Evolutionary conservation across 75 land plant species (phyloP).

Genomic region (Pseudotsuga menziesii): DNA sequence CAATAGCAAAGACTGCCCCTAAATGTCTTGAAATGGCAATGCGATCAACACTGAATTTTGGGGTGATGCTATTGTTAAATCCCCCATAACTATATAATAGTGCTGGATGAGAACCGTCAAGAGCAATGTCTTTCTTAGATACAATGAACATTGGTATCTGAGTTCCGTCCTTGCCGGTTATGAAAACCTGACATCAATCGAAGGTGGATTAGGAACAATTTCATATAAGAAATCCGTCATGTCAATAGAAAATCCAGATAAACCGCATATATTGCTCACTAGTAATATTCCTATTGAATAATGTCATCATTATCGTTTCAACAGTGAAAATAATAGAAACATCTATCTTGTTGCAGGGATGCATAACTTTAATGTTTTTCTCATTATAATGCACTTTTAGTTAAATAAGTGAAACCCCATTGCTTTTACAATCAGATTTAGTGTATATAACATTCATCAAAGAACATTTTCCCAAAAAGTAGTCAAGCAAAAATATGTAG

Average conservation of each 20-base stretch:
- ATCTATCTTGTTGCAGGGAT: too few species aligned
- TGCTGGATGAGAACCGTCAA: conserved; percentile 76
- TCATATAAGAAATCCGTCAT: background rate
- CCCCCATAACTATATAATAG: conserved; percentile 96
- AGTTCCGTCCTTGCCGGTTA: conserved; percentile 79
- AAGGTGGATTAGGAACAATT: background rate
- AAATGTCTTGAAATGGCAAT: conserved; percentile 51
- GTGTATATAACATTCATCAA: too few species aligned
- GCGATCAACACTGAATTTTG: conserved; percentile 64
- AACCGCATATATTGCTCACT: too few species aligned
- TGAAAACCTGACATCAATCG: conserved; percentile 58
- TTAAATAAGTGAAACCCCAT: too few species aligned
- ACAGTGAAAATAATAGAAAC: too few species aligned
- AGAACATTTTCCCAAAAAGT: conserved; percentile 6
- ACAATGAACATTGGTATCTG: conserved; percentile 94
- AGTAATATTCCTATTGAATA: too few species aligned
- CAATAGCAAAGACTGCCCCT: conserved; percentile 70
- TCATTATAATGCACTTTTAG: too few species aligned
- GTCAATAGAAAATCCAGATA: too few species aligned
- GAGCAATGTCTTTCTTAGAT: conserved; percentile 43
- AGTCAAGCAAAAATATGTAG: too few species aligned
- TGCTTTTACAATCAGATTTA: too few species aligned
- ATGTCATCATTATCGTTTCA: too few species aligned
- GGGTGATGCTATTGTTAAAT: conserved; percentile 77
- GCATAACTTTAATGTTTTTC: too few species aligned